Base-by-base conservation (phyloP, 768 basidiomycete genomes). In the Russula foetens region DNA sequence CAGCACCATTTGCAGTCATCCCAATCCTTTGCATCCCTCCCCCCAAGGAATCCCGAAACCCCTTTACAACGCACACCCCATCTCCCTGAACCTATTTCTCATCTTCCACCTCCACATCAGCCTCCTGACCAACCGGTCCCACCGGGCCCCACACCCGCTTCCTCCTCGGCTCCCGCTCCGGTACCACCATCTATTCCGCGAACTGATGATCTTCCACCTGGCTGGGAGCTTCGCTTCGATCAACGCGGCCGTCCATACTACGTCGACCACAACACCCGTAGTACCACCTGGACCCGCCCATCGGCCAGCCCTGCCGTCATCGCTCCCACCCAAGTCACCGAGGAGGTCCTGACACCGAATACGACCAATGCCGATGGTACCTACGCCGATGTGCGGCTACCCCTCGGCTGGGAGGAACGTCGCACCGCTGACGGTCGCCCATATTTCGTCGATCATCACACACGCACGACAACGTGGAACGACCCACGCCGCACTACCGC, bases 351-450 rank as follows among this genome's bases (percentile, higher is more conserved):
- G 46, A 38, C 49, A 14, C 53, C 69, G 24, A 62, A 67, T 41
- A 54, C 67, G 21, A 51, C 69, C 7, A 67, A 60, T 23, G 46
- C 63, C 15, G 68, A 75, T 35, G 65, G 69, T 4, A 68, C 66
- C 3, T 84, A 84, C 67, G 76, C 78, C 1, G 84, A 85, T 65
- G 77, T 86, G 11, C 90, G 89, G 11, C 76, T 96, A 9, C 92
- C 92, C 0, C 80, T 87, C 7, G 92, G 92, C 21, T 96, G 93
- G 92, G 93, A 95, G 73, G 92, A 94, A 69, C 83, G 92, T 48
- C 84, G 86, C 59, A 92, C 92, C 2, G 81, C 90, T n/a, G 90
- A 94, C 72, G 92, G 92, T 0, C 77, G 92, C 49, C 80, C 83
- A 12, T 85, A 85, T 70, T 85, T 84, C 58, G 83, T 84, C 21